These are phyloP conservation scores for Avena atlantica DNA, from an alignment of 176 grass and related monocot species.

Conservation along the genomic window DNA sequence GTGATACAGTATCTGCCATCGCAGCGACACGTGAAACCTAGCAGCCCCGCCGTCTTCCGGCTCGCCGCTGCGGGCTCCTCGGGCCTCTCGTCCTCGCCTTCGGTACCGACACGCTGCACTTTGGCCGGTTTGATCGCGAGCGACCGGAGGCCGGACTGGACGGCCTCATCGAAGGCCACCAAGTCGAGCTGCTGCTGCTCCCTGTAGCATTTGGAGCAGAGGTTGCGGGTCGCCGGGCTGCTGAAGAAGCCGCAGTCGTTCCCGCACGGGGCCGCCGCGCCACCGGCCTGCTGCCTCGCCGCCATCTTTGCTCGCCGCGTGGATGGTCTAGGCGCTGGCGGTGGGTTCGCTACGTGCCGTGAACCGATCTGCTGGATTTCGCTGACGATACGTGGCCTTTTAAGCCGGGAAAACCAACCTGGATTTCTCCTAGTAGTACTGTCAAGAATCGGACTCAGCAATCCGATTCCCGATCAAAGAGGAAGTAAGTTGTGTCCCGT, in stretches of 20 bases:
- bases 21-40: no score
- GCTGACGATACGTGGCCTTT: neutral
- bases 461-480: no score
- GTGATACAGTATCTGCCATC: no score
- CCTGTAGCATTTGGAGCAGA: constrained; percentile 37
- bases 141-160: neutral
- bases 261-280: neutral
- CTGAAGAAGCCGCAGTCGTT: constrained; percentile 33
- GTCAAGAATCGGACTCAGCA: no score
- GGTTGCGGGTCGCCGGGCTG: neutral
- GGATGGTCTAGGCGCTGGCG: neutral
- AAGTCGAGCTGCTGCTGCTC: constrained; percentile 15
- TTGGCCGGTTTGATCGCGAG: neutral
- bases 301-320: neutral
- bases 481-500: no score
- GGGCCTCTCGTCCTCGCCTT: no score
- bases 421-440: no score
- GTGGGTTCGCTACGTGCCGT: neutral
- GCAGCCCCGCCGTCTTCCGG: no score
- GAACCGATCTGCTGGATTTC: neutral
- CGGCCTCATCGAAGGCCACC: neutral
- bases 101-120: no score
- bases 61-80: no score
- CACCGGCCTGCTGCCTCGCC: no score
- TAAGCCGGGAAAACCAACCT: neutral